Conservation (phyloP, 495 filamentous ascomycete genomes). For the Penicillium turbatum region DNA sequence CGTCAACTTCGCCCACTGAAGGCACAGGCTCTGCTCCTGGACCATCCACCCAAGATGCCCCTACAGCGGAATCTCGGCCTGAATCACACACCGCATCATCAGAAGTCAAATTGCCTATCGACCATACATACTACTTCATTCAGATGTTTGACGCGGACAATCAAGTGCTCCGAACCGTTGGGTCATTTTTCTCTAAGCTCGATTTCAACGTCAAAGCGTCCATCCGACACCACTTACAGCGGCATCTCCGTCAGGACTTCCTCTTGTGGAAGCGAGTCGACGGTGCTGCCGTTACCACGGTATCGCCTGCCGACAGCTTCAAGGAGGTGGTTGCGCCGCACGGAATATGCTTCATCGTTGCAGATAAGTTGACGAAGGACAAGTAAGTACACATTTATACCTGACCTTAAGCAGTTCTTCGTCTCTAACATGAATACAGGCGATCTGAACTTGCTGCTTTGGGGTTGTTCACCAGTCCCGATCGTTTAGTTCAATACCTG, state of each 20-base stretch:
- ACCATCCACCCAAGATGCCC: slow-evolving; percentile 1
- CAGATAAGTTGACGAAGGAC: slow-evolving; percentile 41
- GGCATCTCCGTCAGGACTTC: slow-evolving; percentile 38
- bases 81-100: slow-evolving; percentile 4
- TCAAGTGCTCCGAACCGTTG: slow-evolving; percentile 51
- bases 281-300: slow-evolving; percentile 35
- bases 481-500: slow-evolving; percentile 44
- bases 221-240: slow-evolving; percentile 38
- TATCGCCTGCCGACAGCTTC: slow-evolving; percentile 42
- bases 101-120: slow-evolving; percentile 27
- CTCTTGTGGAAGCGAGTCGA: slow-evolving; percentile 45
- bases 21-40: background rate
- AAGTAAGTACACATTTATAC: slow-evolving; percentile 21
- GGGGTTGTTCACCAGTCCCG: slow-evolving; percentile 44
- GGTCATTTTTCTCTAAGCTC: slow-evolving; percentile 42
- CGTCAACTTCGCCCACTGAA: slow-evolving; percentile 1
- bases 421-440: slow-evolving; percentile 17
- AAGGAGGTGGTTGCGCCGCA: slow-evolving; percentile 34
- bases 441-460: slow-evolving; percentile 34
- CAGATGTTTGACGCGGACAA: slow-evolving; percentile 49
- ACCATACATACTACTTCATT: slow-evolving; percentile 47
- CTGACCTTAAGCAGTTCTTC: background rate
- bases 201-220: slow-evolving; percentile 44
- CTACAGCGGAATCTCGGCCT: background rate
- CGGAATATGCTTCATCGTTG: slow-evolving; percentile 43